Base-by-base conservation (phyloP, 768 basidiomycete genomes). In the Arthromyces matolae region DNA sequence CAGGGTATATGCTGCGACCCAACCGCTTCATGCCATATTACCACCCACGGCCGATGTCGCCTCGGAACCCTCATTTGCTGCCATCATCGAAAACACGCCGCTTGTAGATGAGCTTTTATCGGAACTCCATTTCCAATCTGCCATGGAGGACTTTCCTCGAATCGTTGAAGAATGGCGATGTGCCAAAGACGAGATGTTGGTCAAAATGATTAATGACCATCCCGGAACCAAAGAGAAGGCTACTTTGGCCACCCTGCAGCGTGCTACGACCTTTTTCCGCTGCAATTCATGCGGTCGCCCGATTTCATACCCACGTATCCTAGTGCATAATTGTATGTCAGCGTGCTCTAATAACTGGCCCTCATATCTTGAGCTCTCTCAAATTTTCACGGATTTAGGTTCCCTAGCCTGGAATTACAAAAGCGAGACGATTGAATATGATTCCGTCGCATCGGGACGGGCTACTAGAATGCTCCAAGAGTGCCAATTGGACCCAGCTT, bases 21-120 rank as follows among this genome's bases (percentile, higher is more conserved):
- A 49, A 19, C 51, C 46, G 28, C 29, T 57, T 18, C 45, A 51
- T 31, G 34, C 47, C 3, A 41, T 53, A 22, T 7, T 59, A 12
- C 60, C 60, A 22, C 20, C 47, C 18, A 6, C 50, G 22, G 54
- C 58, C 14, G 56, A 61, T 29, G 13, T 61, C 16, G 54, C 47
- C n/a, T 34, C 45, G 19, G 20, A 56, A 29, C 45, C 52, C 8
- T 18, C 31, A 23, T 50, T 61, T 27, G 45, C 43, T 40, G n/a
- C 48, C 23, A 35, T 58, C 19, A 51, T 61, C 16, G 49, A 57
- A 39, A 43, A 52, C 32, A 51, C 56, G n/a, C 54, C 54, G 3
- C 13, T 49, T 10, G 53, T 55, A 13, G 50, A 48, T 16, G 50
- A n/a, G n/a, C n/a, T n/a, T n/a, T 40, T 60, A 14, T 50, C 42